Evolutionary conservation across 768 basidiomycete species (phyloP).

Genomic region (Amanita thiersii): DNA sequence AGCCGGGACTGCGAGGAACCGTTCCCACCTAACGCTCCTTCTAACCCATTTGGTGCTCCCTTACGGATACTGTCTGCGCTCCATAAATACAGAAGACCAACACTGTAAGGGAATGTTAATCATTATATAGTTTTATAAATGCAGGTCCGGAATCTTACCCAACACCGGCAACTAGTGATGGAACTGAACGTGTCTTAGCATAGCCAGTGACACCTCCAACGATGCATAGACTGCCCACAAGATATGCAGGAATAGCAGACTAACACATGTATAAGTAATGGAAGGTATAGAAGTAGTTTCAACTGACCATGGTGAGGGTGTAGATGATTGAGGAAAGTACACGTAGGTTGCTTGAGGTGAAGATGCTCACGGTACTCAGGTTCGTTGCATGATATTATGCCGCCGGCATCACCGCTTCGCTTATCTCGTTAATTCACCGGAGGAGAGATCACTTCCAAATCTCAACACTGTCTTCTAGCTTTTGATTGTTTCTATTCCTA

Average conservation of each 20-base stretch:
- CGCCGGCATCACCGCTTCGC: too few relatives aligned
- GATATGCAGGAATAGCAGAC: constrained; percentile 78
- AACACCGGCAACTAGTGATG: constrained; percentile 77
- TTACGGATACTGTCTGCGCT: constrained; percentile 70
- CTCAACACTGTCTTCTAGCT: too few relatives aligned
- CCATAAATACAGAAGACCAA: constrained; percentile 74
- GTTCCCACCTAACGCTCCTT: constrained; percentile 66
- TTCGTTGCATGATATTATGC: too few relatives aligned
- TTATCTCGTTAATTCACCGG: too few relatives aligned
- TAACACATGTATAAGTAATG: constrained; percentile 16
- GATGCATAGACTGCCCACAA: constrained; percentile 70
- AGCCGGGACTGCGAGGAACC: background rate
- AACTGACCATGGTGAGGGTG: constrained; percentile 2
- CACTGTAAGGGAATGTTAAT: constrained; percentile 29
- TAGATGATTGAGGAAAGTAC: background rate
- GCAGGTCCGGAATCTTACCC: constrained; percentile 37
- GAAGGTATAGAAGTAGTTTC: background rate
- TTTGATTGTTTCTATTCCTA: too few relatives aligned
- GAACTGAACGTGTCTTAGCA: constrained; percentile 64
- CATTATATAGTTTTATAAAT: constrained; percentile 2
- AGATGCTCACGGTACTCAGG: too few relatives aligned
- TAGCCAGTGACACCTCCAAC: constrained; percentile 73
- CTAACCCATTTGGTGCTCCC: constrained; percentile 66
- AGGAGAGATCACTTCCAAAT: too few relatives aligned
- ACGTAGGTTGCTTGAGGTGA: too few relatives aligned